phyloP scores from a whole-genome alignment of 257 asterid genomes.

The Nicotiana noctiflora region DNA sequence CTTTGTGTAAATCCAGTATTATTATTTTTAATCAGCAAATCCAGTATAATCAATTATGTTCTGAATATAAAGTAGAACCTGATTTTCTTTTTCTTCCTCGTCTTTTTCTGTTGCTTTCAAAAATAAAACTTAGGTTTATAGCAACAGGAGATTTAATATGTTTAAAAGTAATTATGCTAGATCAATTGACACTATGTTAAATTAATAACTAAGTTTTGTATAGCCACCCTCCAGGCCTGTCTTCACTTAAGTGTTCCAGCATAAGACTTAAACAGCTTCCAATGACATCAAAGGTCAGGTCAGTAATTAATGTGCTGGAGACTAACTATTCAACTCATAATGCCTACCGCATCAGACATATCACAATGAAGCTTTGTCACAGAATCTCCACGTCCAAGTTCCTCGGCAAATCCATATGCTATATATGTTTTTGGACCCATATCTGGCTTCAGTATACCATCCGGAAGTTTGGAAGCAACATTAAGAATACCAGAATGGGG shows the following conservation, averaged over 20 bases:
- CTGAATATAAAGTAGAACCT: not conserved
- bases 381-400: slow-evolving; percentile 66
- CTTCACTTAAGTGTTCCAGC: not conserved
- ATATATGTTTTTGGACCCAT: slow-evolving; percentile 68
- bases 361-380: slow-evolving; percentile 74
- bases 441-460: slow-evolving; percentile 42
- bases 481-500: slow-evolving; percentile 45
- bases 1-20: not conserved
- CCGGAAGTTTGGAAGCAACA: slow-evolving; percentile 37
- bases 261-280: not conserved
- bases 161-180: not conserved
- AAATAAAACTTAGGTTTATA: not conserved
- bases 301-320: not conserved
- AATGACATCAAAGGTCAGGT: not conserved
- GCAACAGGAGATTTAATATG: not conserved
- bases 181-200: not conserved
- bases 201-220: not conserved
- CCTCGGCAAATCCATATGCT: slow-evolving; percentile 55
- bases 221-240: not conserved
- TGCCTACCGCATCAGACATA: slow-evolving; percentile 59
- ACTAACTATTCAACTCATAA: not conserved
- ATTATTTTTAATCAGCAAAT: not conserved
- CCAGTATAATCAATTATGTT: not conserved
- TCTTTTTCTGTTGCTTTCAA: not conserved
- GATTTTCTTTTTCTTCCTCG: not conserved